Evolutionary conservation across 805 yeast genomes (phyloP), one percentile per base, ranked within the genome.

Genomic region (Spencermartinsiella europaea): DNA sequence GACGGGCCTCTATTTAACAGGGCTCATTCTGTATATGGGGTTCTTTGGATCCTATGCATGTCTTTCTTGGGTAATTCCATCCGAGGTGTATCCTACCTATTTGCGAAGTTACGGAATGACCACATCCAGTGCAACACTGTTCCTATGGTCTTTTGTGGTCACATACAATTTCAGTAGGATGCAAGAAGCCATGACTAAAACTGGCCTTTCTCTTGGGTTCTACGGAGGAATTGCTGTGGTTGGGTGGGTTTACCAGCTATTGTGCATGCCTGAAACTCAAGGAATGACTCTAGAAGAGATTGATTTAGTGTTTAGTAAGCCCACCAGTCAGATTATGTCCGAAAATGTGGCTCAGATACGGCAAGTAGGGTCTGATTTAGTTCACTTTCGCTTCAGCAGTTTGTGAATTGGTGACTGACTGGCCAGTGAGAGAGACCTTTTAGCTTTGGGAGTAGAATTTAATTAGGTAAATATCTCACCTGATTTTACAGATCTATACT

Each of bases 251-350:
- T 62, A 61, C 51, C 65, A 60, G 50, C 47, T 62, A 46, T 54
- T 80, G 50, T 76, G 78, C 65, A 78, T 80, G 77, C 85, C 83
- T 21, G 87, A 82, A 66, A 81, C 87, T 17, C 80, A 80, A 64
- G 81, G 76, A 54, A 78, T 75, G 67, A 78, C 86, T 14, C 71
- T 81, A 61, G 88, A 81, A 66, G 86, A 81, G 63, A 77, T 81
- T 50, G 86, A 81, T 57, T 79, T 75, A 42, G 67, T 81, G 40
- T 81, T 80, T 64, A 71, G 42, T 44, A 73, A 68, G 58, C 70
- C 79, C 21, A 71, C 84, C 0, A 34, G 57, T 16, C 52, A 58
- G 5, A 55, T 70, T 20, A 66, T 67, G 5, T 53, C 50, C 27
- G 64, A 65, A 41, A 67, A 67, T 52, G 8, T 60, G 21, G 39